These are phyloP conservation scores for Aureobasidium vineae DNA, from an alignment of 2,329 filamentous ascomycete species.

Conservation along the genomic window DNA sequence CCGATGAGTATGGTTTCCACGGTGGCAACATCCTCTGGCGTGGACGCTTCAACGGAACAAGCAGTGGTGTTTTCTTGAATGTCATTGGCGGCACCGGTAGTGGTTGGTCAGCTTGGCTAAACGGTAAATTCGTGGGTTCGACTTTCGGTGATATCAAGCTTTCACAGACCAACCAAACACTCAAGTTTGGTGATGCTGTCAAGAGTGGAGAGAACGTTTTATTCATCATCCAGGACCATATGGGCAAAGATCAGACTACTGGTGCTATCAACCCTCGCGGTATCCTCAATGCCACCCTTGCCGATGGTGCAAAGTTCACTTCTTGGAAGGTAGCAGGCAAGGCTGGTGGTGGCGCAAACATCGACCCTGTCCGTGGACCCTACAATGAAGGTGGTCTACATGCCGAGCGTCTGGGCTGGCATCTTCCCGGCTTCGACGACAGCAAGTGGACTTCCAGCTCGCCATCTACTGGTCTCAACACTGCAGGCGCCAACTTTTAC, in stretches of 20 bases:
- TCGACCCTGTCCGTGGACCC: constrained; percentile 58
- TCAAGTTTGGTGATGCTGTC: constrained; percentile 55
- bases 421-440: constrained; percentile 55
- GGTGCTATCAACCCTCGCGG: constrained; percentile 52
- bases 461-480: constrained; percentile 36
- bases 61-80: constrained; percentile 44
- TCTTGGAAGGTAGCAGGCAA: constrained; percentile 60
- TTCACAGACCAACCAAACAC: constrained; percentile 41
- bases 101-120: constrained; percentile 59
- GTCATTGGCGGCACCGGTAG: constrained; percentile 54
- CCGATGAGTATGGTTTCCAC: constrained; percentile 46
- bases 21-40: constrained; percentile 45
- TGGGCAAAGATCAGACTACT: constrained; percentile 57
- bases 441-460: constrained; percentile 45
- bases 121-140: constrained; percentile 56
- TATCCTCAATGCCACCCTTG: constrained; percentile 53
- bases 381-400: constrained; percentile 60
- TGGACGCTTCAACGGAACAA: constrained; percentile 42
- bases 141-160: constrained; percentile 52
- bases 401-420: constrained; percentile 58
- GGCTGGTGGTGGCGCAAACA: constrained; percentile 52
- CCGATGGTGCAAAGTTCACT: constrained; percentile 49
- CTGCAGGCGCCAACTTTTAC: constrained; percentile 57
- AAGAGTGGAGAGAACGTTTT: constrained; percentile 47
- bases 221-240: constrained; percentile 59